Conservation (phyloP, 768 basidiomycete genomes). For the Pisolithus albus region DNA sequence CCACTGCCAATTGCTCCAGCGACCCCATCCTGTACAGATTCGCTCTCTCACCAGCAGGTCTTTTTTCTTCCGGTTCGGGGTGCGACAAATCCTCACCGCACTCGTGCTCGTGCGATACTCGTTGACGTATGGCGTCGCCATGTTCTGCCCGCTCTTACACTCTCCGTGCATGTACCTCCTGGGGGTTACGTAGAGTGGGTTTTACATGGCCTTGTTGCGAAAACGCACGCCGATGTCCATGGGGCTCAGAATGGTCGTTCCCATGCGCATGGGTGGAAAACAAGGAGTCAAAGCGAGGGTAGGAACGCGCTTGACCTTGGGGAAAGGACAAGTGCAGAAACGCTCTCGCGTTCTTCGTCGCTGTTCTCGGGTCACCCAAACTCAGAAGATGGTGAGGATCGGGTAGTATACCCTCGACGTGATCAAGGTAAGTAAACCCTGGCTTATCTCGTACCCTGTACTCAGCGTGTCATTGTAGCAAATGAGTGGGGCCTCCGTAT, state of each 20-base stretch:
- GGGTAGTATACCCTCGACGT: conserved; percentile 24
- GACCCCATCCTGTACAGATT: conserved; percentile 20
- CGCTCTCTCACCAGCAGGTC: conserved; percentile 15
- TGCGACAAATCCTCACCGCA: conserved; percentile 41
- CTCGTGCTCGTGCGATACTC: conserved; percentile 58
- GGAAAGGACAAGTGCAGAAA: conserved; percentile 18
- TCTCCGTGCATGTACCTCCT: conserved; percentile 16
- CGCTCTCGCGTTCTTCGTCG: conserved; percentile 23
- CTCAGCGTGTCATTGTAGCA: conserved; percentile 14
- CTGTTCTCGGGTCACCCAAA: conserved; percentile 10
- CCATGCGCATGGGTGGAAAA: neutral
- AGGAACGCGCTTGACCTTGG: conserved; percentile 35
- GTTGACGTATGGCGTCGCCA: conserved; percentile 61
- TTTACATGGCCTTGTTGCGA: conserved; percentile 23
- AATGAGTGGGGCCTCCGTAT: conserved; percentile 26
- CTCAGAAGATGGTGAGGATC: conserved; percentile 16
- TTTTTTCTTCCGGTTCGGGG: conserved; percentile 6
- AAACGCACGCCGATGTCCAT: conserved; percentile 13
- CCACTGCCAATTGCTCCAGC: conserved; percentile 26
- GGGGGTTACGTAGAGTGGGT: conserved; percentile 29
- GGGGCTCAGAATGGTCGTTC: conserved; percentile 4
- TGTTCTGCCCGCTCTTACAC: conserved; percentile 46
- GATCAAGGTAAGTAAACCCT: conserved; percentile 13
- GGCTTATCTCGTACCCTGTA: neutral
- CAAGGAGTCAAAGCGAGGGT: conserved; percentile 36